These are phyloP conservation scores for Colletotrichum tamarilloi DNA, from an alignment of 2,329 filamentous ascomycete species.

Conservation along the genomic window DNA sequence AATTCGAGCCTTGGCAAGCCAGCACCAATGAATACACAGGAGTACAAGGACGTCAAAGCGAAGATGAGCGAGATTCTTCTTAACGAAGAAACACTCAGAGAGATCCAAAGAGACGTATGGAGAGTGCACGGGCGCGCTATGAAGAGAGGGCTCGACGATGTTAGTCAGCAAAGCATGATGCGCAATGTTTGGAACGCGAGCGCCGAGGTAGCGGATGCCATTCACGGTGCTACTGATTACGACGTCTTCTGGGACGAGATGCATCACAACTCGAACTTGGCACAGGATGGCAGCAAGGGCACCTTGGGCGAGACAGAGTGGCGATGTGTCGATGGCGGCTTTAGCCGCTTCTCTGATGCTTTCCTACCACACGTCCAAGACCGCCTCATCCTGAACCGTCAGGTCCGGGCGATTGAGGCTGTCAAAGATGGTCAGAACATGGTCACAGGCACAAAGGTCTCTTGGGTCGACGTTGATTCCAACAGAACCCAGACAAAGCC, in stretches of 20 bases:
- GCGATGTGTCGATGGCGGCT: conserved; percentile 41
- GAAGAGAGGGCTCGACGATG: conserved; percentile 67
- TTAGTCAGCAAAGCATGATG: conserved; percentile 51
- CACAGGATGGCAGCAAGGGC: conserved; percentile 41
- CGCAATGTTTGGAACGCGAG: conserved; percentile 60
- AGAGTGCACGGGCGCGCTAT: conserved; percentile 51
- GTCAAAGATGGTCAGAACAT: background rate
- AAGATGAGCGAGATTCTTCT: conserved; percentile 38
- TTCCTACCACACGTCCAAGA: conserved; percentile 71
- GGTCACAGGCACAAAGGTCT: conserved; percentile 43
- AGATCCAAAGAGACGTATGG: conserved; percentile 54
- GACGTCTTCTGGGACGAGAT: conserved; percentile 48
- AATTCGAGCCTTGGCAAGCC: conserved; percentile 52
- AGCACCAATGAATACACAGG: conserved; percentile 43
- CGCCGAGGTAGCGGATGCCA: conserved; percentile 62
- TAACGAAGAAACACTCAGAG: conserved; percentile 31
- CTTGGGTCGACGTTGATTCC: conserved; percentile 55
- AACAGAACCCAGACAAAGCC: conserved; percentile 46
- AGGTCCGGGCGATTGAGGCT: conserved; percentile 66
- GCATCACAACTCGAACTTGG: conserved; percentile 47
- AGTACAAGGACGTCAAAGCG: conserved; percentile 40
- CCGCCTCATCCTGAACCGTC: conserved; percentile 65
- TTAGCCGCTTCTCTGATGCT: conserved; percentile 68
- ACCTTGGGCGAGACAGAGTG: conserved; percentile 40
- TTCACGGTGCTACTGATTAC: conserved; percentile 40